Base-by-base conservation (phyloP, 805 yeast genomes). In the Nakazawaea ambrosiae region DNA sequence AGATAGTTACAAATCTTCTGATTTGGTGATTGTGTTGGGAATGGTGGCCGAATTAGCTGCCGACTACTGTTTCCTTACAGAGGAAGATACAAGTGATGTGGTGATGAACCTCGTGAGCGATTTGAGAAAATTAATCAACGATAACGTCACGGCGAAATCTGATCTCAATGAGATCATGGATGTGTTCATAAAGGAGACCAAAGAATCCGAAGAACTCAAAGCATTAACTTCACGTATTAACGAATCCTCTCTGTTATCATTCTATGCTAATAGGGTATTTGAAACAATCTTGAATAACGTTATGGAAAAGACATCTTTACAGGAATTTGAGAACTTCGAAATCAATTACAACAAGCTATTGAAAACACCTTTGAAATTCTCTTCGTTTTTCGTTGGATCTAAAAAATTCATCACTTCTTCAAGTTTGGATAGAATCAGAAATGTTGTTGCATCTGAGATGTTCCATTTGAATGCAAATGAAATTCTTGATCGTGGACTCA, bases 401-500 rank as follows among this genome's bases (percentile, higher is more conserved):
- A 55, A 58, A 7, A 66, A 65, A 20, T 53, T 68, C 24, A 48
- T 65, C 1, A 36, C 57, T 0, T 51, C 66, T 8, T 41, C 57
- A 0, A 57, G 61, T 26, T 62, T 73, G 24, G 78, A 70, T 14
- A 66, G 78, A 41, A 46, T 73, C 8, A 68, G 88, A 45, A 81
- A 78, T 45, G 65, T 66, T 39, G 60, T 73, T n/a, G 77, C 78
- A 11, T 75, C 89, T 1, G 87, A 80, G 46, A 51, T 82, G 16
- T 60, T 81, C 32, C 85, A 87, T 1, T 57, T 71, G 2, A 65
- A 63, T 35, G 48, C 66, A 2, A 36, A 55, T 0, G 70, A 70
- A 23, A 63, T 78, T 10, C 36, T 66, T 6, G 33, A 49, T 2
- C 51, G 51, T 2, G 81, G 81, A 0, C 51, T 75, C 25, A 55